Evolutionary conservation across 768 basidiomycete species (phyloP), one percentile per base, ranked within the genome.

Genomic region (Trametes gibbosa): DNA sequence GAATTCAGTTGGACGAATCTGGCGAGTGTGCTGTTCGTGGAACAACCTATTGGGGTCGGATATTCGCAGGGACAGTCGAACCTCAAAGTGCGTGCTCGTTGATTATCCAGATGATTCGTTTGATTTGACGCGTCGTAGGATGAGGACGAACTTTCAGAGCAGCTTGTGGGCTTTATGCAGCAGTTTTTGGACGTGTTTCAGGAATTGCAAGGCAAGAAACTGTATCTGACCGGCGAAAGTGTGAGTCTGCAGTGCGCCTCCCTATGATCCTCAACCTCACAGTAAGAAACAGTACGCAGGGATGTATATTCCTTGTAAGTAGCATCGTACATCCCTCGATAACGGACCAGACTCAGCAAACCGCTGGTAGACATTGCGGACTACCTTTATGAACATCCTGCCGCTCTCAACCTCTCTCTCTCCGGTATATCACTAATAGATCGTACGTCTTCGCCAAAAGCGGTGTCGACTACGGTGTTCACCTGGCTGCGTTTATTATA

Each of bases 31-130:
- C 73, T 90, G 17, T 92, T 81, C 77, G 81, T 91, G 12, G 90
- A 92, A 62, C 90, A 90, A 63, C 89, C 89, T 3, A 84, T 91
- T 29, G 89, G 89, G 5, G 90, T 89, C 5, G 89, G 89, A 0
- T 91, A 85, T 69, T 86, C 86, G 2, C 86, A 86, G 59, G 89
- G 89, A 17, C 75, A 61, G 14, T 87, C 89, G 0, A 82, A 84
- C 57, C 84, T 85, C 39, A 59, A 54, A 43, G 76, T 76, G 56
- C 35, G 69, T 56, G 27, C 24, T 16, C 25, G 3, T 13, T 12
- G 12, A 12, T 43, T 13, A 16, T 24, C 1, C 17, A 16, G 24
- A n/a, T 50, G 46, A n/a, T 12, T 5, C 19, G 9, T 9, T n/a
- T 42, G 24, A 39, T 9, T 16, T 32, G 34, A 2, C 5, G 19